Conservation (phyloP, 805 yeast species). For the Groenewaldozyma salmanticensis region DNA sequence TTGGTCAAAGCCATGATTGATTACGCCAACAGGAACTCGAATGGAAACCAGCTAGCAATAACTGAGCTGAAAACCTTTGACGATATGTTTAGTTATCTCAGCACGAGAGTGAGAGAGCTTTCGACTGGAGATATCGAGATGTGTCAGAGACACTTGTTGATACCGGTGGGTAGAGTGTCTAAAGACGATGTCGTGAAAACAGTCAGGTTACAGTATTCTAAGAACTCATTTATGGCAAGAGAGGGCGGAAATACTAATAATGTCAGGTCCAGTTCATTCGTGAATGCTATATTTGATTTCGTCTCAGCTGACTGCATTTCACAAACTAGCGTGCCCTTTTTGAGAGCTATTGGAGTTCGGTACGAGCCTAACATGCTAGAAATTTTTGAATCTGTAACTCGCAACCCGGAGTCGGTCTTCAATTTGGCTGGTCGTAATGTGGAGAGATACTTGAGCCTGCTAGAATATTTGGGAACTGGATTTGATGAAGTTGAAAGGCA, state of each 20-base stretch:
- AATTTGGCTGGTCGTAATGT: neutral
- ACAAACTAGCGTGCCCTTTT: constrained; percentile 9
- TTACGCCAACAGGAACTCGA: neutral
- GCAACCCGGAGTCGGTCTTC: constrained; percentile 15
- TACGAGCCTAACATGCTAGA: constrained; percentile 26
- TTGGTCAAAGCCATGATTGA: constrained; percentile 10
- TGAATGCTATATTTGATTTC: neutral
- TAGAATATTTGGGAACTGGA: neutral
- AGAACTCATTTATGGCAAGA: neutral
- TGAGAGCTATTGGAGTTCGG: constrained; percentile 23
- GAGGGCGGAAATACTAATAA: neutral
- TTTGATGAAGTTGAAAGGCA: constrained; percentile 4
- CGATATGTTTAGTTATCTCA: neutral
- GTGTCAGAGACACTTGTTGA: neutral
- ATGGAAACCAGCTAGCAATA: too few species aligned
- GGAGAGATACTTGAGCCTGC: neutral
- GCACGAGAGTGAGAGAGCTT: neutral
- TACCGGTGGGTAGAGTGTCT: too few species aligned
- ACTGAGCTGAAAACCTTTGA: neutral
- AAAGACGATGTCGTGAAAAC: too few species aligned
- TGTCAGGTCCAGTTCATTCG: neutral
- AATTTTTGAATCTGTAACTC: constrained; percentile 20
- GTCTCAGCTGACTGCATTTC: neutral
- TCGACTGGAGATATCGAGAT: neutral
- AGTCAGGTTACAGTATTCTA: neutral